phyloP scores from a whole-genome alignment of 768 basidiomycete genomes.

The Cystobasidium tubakii region DNA sequence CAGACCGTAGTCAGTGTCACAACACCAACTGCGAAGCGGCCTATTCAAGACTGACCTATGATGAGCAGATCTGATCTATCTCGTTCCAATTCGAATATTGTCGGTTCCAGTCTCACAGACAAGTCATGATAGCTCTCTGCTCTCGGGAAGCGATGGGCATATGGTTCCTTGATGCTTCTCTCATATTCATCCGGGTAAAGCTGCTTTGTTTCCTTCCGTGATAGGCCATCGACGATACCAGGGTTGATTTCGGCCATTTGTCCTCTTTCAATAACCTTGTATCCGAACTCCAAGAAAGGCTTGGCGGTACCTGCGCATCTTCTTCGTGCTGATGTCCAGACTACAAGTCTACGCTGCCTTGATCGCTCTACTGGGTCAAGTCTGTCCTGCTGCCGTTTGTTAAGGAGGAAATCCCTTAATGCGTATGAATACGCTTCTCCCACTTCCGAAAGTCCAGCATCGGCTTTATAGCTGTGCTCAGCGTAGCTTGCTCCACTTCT shows the following conservation, averaged over 20 bases:
- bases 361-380: constrained; percentile 51
- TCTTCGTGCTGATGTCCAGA: constrained; percentile 93
- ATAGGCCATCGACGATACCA: constrained; percentile 80
- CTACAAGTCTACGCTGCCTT: constrained; percentile 56
- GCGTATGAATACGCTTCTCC: constrained; percentile 93
- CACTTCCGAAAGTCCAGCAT: constrained; percentile 87
- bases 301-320: constrained; percentile 91
- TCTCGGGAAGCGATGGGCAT: constrained; percentile 53
- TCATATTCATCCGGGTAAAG: constrained; percentile 93
- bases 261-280: constrained; percentile 77
- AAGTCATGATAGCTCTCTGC: constrained; percentile 92
- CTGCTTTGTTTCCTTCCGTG: constrained; percentile 78
- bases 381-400: constrained; percentile 70
- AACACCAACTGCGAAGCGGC: constrained; percentile 24
- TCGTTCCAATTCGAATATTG: constrained; percentile 81
- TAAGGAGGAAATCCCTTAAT: constrained; percentile 81
- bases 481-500: constrained; percentile 97
- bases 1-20: constrained; percentile 3
- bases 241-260: constrained; percentile 99
- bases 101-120: constrained; percentile 48
- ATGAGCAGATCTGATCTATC: constrained; percentile 91
- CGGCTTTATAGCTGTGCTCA: constrained; percentile 97
- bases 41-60: constrained; percentile 57
- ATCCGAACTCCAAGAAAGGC: constrained; percentile 63
- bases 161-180: constrained; percentile 84